Evolutionary conservation across 148 eudicot species (phyloP).

Genomic region (Chenopodium berlandieri): DNA sequence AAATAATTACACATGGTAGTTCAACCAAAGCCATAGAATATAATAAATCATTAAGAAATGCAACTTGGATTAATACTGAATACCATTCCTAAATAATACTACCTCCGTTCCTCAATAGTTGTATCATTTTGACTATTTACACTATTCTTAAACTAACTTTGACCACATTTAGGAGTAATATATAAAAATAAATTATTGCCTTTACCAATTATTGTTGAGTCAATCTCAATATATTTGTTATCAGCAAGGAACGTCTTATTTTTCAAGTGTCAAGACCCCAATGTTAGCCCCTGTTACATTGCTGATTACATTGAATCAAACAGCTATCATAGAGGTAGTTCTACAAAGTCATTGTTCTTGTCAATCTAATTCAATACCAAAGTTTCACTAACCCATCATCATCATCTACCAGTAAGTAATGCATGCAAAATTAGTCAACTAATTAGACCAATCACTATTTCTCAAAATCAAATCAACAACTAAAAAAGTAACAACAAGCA

Average conservation of each 20-base stretch:
- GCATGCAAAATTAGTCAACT: conserved; percentile 6
- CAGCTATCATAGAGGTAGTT: not conserved
- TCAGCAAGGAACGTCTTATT: no score
- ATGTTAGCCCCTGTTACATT: not conserved
- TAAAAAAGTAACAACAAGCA: not conserved
- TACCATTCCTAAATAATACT: no score
- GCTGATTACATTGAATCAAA: not conserved
- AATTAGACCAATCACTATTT: not conserved
- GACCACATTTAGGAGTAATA: no score
- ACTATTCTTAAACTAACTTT: no score
- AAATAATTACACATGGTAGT: not conserved
- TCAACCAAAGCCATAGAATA: not conserved
- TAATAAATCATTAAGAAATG: not conserved
- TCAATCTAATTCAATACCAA: not conserved
- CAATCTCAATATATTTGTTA: no score
- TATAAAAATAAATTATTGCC: no score
- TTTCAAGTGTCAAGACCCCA: not conserved
- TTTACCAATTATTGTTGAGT: no score
- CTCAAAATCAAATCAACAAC: conserved; percentile 8
- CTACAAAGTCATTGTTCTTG: not conserved
- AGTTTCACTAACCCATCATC: not conserved
- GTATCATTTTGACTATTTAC: no score
- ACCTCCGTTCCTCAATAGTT: no score
- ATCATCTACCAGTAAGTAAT: not conserved
- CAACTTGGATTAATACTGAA: not conserved